A percentile compares a stretch with the other conserved stretches of the same genome.
phyloP scores from a whole-genome alignment of 2,329 filamentous ascomycete genomes.

The Blastomyces silverae region DNA sequence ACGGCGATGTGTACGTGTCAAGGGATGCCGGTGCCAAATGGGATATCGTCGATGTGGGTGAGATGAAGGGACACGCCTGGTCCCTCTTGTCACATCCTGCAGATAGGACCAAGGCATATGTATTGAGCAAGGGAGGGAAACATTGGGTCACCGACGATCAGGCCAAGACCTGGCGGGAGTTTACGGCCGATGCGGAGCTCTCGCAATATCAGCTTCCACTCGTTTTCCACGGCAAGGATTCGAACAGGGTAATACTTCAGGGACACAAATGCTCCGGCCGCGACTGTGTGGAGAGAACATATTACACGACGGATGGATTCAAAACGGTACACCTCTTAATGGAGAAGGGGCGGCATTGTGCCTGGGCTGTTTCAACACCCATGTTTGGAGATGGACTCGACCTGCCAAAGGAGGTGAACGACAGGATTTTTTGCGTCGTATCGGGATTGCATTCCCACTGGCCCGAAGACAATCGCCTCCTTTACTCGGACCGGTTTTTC shows the following conservation, averaged over 20 bases:
- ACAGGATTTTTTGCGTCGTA: slow-evolving; percentile 74
- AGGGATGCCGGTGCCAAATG: slow-evolving; percentile 73
- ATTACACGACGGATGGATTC: slow-evolving; percentile 84
- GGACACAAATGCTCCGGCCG: slow-evolving; percentile 60
- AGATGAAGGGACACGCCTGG: slow-evolving; percentile 43
- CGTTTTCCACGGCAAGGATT: slow-evolving; percentile 74
- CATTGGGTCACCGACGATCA: slow-evolving; percentile 82
- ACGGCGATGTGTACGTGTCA: slow-evolving; percentile 66
- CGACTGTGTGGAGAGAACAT: slow-evolving; percentile 56
- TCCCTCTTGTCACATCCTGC: slow-evolving; percentile 69
- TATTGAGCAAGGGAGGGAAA: slow-evolving; percentile 59
- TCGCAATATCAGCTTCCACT: slow-evolving; percentile 45
- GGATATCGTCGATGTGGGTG: slow-evolving; percentile 58
- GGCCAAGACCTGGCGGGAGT: slow-evolving; percentile 73
- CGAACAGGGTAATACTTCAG: slow-evolving; percentile 79
- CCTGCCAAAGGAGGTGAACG: slow-evolving; percentile 56
- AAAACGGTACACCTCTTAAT: slow-evolving; percentile 59
- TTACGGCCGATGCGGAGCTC: slow-evolving; percentile 52
- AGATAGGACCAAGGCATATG: slow-evolving; percentile 71
- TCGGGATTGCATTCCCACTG: slow-evolving; percentile 63
- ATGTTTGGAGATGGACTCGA: slow-evolving; percentile 55
- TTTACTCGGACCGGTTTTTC: slow-evolving; percentile 82
- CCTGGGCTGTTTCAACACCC: slow-evolving; percentile 75
- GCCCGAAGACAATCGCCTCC: slow-evolving; percentile 66
- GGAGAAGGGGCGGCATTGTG: slow-evolving; percentile 65